Evolutionary conservation across 495 filamentous ascomycete species (phyloP).

Genomic region (Bacidia rubella): DNA sequence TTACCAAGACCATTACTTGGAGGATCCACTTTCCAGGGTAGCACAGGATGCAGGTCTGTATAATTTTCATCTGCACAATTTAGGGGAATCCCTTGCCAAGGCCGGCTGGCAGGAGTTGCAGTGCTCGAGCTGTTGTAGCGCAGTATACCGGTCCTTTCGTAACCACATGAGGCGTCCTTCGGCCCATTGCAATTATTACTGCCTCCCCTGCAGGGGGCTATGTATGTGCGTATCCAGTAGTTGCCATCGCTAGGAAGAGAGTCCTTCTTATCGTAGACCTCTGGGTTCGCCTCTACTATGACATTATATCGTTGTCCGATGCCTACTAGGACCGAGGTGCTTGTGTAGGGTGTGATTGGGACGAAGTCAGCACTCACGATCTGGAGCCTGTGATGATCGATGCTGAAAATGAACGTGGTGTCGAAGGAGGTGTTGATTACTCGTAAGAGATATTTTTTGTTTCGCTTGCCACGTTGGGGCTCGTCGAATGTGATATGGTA

Average conservation of each 20-base stretch:
- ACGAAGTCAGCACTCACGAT: conserved; percentile 36
- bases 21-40: not conserved
- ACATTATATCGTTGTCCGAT: conserved; percentile 39
- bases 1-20: not conserved
- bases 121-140: not conserved
- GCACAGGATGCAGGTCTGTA: not conserved
- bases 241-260: conserved; percentile 9
- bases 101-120: not conserved
- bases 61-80: conserved; percentile 6
- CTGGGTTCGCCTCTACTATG: conserved; percentile 24
- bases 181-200: conserved; percentile 1
- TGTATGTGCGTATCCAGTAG: conserved; percentile 13
- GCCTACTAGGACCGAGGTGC: conserved; percentile 33
- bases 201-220: too few relatives aligned
- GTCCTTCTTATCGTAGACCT: not conserved
- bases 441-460: conserved; percentile 30
- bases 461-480: conserved; percentile 4
- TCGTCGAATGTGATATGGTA: not conserved
- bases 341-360: conserved; percentile 31
- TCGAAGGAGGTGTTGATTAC: conserved; percentile 33
- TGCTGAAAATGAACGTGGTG: conserved; percentile 33
- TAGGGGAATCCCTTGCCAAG: not conserved
- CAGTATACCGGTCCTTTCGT: conserved; percentile 12
- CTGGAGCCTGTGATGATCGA: conserved; percentile 33
- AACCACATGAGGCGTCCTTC: conserved; percentile 9